Percentiles rank a stretch among this genome's conserved stretches.
phyloP scores from a whole-genome alignment of 768 basidiomycete species.

The Lactarius sanguifluus region DNA sequence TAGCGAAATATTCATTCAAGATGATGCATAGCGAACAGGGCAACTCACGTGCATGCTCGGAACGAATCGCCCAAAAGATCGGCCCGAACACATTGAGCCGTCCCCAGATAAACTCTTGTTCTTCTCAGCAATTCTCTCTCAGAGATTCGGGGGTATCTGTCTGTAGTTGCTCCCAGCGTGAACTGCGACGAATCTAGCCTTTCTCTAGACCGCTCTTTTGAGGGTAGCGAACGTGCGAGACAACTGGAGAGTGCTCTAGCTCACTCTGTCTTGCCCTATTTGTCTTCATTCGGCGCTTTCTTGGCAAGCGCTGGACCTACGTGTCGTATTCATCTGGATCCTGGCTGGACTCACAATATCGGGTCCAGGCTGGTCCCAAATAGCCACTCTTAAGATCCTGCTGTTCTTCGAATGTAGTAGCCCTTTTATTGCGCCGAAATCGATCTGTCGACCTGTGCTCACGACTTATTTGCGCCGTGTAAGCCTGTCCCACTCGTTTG shows the following conservation, averaged over 20 bases:
- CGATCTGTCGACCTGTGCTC: neutral
- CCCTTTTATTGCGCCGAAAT: neutral
- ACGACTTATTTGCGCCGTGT: neutral
- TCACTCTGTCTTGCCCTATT: neutral
- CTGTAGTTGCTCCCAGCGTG: neutral
- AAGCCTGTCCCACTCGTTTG: neutral
- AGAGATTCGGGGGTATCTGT: neutral
- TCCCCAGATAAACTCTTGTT: conserved; percentile 3
- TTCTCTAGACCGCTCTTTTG: neutral
- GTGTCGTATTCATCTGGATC: neutral
- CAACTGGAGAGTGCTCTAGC: neutral
- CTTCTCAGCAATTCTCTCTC: neutral
- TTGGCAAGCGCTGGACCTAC: neutral
- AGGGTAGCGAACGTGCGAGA: neutral
- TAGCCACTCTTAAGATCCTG: neutral
- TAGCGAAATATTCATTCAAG: neutral
- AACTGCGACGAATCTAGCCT: neutral
- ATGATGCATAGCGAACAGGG: neutral
- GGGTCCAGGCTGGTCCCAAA: neutral
- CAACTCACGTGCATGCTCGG: too few relatives aligned
- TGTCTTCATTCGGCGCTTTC: conserved; percentile 9
- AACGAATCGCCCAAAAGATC: neutral
- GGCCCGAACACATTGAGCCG: neutral
- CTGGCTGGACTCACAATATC: neutral
- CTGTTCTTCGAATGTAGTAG: neutral